Base-by-base conservation (phyloP, 352 stramenopile species). In the Globisporangium middletonii region DNA sequence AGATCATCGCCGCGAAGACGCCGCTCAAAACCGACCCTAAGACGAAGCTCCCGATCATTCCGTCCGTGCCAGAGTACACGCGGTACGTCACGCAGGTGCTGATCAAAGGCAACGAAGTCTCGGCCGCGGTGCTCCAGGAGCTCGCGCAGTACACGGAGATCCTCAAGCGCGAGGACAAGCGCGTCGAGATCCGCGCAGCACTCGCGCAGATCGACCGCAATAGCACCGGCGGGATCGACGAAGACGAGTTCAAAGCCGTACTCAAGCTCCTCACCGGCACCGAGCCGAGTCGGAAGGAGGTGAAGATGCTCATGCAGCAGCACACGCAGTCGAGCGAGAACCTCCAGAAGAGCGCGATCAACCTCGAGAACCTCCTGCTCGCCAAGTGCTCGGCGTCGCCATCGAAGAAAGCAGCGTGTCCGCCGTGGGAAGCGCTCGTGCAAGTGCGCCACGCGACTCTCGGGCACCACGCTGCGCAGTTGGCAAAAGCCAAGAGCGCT, bases 101-200 rank as follows among this genome's bases (percentile, higher is more conserved):
- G 53, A 55, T 94, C 16, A 89, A 88, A 16, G 80, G 83, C 18
- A 94, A 94, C 57, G 80, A 91, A 52, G 75, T 94, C 5, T 92
- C 84, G 4, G 49, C 63, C 0, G 48, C 56, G 3, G 68, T 88
- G 30, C 55, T 89, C 27, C 68, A 91, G 54, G 78, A 92, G 38
- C 67, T 94, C 41, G 73, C 64, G 7, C 82, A 91, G 45, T 94
- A 92, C 54, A 78, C 79, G 0, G 72, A 88, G n/a, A 72, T 94
- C 15, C 59, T 94, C 26, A 77, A 73, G 18, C 68, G 80, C 16
- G 84, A 94, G 53, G 84, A 94, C 52, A 90, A 91, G 50, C 62
- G 82, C 23, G 63, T 94, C 6, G 82, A 94, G 51, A 94, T 94
- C 53, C 80, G 82, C 27, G 68, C 70, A 19, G 78, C 81, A 2